Conservation (phyloP, 148 eudicot species). For the Heliosperma pusillum region DNA sequence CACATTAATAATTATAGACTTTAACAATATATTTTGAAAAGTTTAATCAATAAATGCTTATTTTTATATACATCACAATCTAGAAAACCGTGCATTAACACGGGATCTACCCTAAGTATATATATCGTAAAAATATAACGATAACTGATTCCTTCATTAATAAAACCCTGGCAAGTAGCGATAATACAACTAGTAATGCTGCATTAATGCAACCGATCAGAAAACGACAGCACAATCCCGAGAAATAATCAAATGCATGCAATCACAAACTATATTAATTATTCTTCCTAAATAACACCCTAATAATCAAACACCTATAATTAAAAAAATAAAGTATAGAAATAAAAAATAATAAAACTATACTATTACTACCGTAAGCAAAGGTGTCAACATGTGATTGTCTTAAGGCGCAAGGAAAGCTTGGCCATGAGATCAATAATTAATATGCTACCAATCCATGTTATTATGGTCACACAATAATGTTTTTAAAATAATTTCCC, state of each 20-base stretch:
- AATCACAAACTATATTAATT: background rate
- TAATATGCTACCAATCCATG: background rate
- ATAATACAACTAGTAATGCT: too few species aligned
- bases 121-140: too few species aligned
- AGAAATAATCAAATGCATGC: conserved; percentile 9
- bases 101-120: too few species aligned
- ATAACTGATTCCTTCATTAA: too few species aligned
- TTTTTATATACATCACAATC: too few species aligned
- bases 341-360: background rate
- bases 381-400: conserved; percentile 32
- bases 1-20: too few species aligned
- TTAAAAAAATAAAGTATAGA: background rate
- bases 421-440: conserved; percentile 9
- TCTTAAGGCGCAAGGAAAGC: conserved; percentile 54
- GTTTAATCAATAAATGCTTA: too few species aligned
- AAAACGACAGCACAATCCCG: conserved; percentile 2
- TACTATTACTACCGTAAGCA: conserved; percentile 24
- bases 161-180: too few species aligned
- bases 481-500: conserved; percentile 5
- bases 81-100: too few species aligned
- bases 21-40: too few species aligned
- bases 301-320: background rate
- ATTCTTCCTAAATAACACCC: background rate
- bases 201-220: background rate
- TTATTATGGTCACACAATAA: conserved; percentile 3